Percentiles rank a stretch among this genome's conserved stretches.
Conservation (phyloP, 345 rosid species). For the Salix dunnii region DNA sequence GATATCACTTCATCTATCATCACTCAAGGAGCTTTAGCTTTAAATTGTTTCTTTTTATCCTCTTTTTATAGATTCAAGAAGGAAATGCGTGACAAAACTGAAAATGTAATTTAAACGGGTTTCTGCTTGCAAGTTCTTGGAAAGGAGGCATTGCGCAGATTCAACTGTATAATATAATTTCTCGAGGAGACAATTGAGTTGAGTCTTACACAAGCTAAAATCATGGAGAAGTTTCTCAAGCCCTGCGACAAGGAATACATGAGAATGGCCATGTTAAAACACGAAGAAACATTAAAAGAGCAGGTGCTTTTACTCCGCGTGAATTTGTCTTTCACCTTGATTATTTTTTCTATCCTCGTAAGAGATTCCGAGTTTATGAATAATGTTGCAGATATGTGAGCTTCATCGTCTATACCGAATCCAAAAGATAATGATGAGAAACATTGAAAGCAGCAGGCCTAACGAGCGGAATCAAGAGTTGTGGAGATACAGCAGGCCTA, state of each 20-base stretch:
- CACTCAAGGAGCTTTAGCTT: not conserved
- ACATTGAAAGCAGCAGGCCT: constrained; percentile 28
- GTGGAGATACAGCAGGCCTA: constrained; percentile 17
- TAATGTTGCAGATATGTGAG: constrained; percentile 58
- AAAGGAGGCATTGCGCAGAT: not conserved
- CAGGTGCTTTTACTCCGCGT: constrained; percentile 46
- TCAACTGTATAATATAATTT: not conserved
- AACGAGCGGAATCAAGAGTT: constrained; percentile 10
- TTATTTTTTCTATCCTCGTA: not conserved
- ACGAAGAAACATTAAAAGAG: constrained; percentile 92
- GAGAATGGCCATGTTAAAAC: constrained; percentile 92
- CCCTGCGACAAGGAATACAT: constrained; percentile 76
- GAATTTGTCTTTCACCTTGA: not conserved
- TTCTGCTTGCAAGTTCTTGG: constrained; percentile 11
- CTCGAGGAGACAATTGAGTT: no score
- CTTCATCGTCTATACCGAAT: constrained; percentile 82
- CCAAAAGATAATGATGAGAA: constrained; percentile 79
- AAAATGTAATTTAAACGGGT: constrained; percentile 14
- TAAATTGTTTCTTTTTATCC: not conserved
- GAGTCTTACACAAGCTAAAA: not conserved
- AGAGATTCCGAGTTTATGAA: not conserved
- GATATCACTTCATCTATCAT: not conserved
- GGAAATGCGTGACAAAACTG: not conserved
- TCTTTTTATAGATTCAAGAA: not conserved
- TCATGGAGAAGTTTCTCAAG: constrained; percentile 66